Conservation (phyloP, 768 basidiomycete species). For the Coprinopsis strossmayeri region DNA sequence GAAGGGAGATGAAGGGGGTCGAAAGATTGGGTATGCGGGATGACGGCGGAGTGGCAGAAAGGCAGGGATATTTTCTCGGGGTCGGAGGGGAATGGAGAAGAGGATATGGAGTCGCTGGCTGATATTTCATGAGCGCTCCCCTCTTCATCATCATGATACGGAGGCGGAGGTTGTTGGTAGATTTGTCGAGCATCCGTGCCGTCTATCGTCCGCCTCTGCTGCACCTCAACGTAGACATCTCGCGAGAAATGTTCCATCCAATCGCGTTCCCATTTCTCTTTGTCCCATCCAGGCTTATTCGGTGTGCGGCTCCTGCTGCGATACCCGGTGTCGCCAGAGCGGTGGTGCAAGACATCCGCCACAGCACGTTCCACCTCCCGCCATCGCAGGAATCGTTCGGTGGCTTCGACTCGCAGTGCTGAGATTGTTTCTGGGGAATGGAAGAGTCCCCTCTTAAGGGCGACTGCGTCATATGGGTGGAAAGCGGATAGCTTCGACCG, state of each 20-base stretch:
- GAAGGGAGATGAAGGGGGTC: conserved; percentile 68
- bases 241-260: conserved; percentile 56
- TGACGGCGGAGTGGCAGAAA: conserved; percentile 2
- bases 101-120: too few relatives aligned
- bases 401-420: conserved; percentile 53
- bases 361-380: conserved; percentile 59
- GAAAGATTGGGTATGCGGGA: conserved; percentile 22
- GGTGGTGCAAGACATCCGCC: conserved; percentile 11
- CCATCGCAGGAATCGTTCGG: conserved; percentile 68
- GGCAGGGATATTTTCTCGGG: not conserved
- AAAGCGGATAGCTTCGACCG: conserved; percentile 44
- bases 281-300: conserved; percentile 38
- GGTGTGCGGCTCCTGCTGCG: conserved; percentile 10
- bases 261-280: conserved; percentile 60
- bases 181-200: conserved; percentile 9
- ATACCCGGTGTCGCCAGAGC: not conserved
- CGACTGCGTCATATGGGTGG: conserved; percentile 41
- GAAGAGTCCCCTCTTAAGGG: conserved; percentile 56
- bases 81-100: not conserved
- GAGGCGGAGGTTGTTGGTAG: conserved; percentile 15
- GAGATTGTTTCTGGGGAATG: conserved; percentile 56
- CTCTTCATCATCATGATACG: not conserved
- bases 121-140: not conserved
- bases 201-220: conserved; percentile 20
- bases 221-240: conserved; percentile 48